Evolutionary conservation across 768 basidiomycete species (phyloP).

Genomic region (Goffeauzyma gilvescens): DNA sequence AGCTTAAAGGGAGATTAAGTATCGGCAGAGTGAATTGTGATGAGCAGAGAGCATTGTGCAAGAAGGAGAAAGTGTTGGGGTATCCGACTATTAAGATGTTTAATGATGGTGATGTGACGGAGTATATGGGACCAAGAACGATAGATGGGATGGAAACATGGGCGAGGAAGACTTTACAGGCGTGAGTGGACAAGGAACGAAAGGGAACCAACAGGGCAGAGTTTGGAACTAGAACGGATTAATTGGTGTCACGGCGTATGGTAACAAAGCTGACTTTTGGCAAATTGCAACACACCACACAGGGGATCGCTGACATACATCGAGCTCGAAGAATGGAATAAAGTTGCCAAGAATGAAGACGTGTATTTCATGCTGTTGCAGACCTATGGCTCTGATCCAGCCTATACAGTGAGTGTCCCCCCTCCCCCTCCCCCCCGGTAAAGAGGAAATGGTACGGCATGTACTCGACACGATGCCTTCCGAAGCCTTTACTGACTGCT

Average conservation of each 20-base stretch:
- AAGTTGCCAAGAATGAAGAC: conserved; percentile 35
- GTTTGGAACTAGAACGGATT: too few relatives aligned
- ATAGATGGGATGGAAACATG: conserved; percentile 55
- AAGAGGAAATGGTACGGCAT: too few relatives aligned
- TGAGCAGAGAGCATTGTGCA: conserved; percentile 47
- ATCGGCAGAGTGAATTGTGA: conserved; percentile 85
- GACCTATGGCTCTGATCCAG: conserved; percentile 24
- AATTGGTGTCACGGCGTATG: too few relatives aligned
- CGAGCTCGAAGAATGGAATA: conserved; percentile 16
- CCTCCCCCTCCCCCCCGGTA: too few relatives aligned
- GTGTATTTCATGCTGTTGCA: conserved; percentile 46
- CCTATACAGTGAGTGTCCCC: conserved; percentile 26
- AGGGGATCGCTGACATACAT: too few relatives aligned
- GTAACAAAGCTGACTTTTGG: not conserved
- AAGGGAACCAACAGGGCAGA: too few relatives aligned
- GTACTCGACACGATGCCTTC: too few relatives aligned
- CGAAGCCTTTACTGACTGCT: too few relatives aligned
- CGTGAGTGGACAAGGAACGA: too few relatives aligned
- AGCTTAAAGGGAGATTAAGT: conserved; percentile 51
- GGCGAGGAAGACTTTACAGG: conserved; percentile 51
- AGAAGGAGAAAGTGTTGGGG: conserved; percentile 46
- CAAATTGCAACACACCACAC: not conserved
- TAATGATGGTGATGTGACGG: conserved; percentile 42
- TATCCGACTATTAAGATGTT: conserved; percentile 69
- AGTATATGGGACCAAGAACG: conserved; percentile 56